phyloP scores from a whole-genome alignment of 805 yeast genomes.

The Yamadazyma endophytica region DNA sequence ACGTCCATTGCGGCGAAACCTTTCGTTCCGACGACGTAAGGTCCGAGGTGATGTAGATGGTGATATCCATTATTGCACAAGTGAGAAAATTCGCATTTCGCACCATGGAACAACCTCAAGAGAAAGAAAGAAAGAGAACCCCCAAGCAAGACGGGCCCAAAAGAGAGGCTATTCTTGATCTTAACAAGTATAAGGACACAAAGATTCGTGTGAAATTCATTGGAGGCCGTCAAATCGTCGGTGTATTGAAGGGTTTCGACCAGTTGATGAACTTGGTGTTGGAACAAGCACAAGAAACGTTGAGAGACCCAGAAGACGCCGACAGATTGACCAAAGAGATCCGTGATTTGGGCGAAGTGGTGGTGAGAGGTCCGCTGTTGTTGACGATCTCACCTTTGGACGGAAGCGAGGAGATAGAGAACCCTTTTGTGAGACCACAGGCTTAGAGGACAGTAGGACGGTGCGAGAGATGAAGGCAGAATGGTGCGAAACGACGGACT shows the following conservation, averaged over 20 bases:
- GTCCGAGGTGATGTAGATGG: constrained; percentile 57
- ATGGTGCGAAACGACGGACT: too few species aligned
- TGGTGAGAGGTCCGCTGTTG: constrained; percentile 80
- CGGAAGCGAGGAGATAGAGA: constrained; percentile 66
- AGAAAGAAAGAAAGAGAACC: constrained; percentile 17
- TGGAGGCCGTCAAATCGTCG: constrained; percentile 84
- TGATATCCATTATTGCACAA: constrained; percentile 37
- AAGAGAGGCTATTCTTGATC: constrained; percentile 83
- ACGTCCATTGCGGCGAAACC: constrained; percentile 58
- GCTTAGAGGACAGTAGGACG: too few species aligned
- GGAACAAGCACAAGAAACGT: constrained; percentile 63
- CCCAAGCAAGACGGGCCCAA: constrained; percentile 65
- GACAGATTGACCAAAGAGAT: constrained; percentile 50
- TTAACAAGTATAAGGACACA: constrained; percentile 71
- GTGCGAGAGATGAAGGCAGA: too few species aligned
- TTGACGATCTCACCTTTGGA: constrained; percentile 71
- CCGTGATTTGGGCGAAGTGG: constrained; percentile 71
- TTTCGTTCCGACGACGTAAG: constrained; percentile 68
- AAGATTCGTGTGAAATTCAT: constrained; percentile 71
- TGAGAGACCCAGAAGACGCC: constrained; percentile 66
- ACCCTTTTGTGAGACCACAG: constrained; percentile 47
- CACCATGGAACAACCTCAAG: constrained; percentile 8
- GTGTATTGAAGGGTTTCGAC: constrained; percentile 78
- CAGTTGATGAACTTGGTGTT: constrained; percentile 76
- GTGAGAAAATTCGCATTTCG: too few species aligned